Percentiles rank a stretch among this genome's conserved stretches.
phyloP scores from a whole-genome alignment of 768 basidiomycete genomes.

The Leccinellum luteum region DNA sequence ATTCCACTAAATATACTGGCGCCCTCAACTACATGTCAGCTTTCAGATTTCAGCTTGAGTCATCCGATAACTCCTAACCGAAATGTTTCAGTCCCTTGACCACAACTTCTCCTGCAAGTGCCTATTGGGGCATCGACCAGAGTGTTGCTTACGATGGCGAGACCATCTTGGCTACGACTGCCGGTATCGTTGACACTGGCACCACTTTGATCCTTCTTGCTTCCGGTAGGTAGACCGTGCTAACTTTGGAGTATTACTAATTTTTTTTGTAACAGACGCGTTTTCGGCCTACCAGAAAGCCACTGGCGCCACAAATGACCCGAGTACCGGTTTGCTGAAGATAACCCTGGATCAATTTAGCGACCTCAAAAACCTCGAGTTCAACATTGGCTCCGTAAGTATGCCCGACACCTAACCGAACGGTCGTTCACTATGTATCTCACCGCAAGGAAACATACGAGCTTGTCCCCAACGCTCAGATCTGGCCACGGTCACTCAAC shows the following conservation, averaged over 20 bases:
- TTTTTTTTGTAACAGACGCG: slow-evolving; percentile 28
- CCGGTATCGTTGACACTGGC: slow-evolving; percentile 63
- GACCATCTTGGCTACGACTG: slow-evolving; percentile 43
- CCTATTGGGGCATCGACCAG: slow-evolving; percentile 63
- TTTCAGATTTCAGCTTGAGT: slow-evolving; percentile 6
- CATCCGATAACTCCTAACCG: neutral
- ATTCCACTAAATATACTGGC: slow-evolving; percentile 31
- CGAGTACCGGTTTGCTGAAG: slow-evolving; percentile 46
- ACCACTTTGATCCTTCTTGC: slow-evolving; percentile 52
- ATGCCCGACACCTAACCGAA: neutral
- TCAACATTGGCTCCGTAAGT: slow-evolving; percentile 50
- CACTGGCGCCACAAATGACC: slow-evolving; percentile 41
- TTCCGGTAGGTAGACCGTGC: slow-evolving; percentile 28
- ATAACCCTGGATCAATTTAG: slow-evolving; percentile 50
- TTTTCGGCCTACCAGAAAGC: slow-evolving; percentile 41
- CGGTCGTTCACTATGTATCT: neutral
- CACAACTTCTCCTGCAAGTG: slow-evolving; percentile 40
- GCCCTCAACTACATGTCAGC: slow-evolving; percentile 42
- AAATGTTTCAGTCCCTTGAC: slow-evolving; percentile 42
- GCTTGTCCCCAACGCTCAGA: slow-evolving; percentile 43
- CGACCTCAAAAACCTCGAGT: slow-evolving; percentile 53
- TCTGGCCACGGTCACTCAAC: slow-evolving; percentile 44
- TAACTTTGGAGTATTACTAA: neutral
- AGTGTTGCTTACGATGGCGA: slow-evolving; percentile 49
- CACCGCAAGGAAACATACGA: slow-evolving; percentile 29